These are phyloP conservation scores for Trichophyton rubrum DNA, from an alignment of 2,329 filamentous ascomycete genomes.

Conservation along the genomic window DNA sequence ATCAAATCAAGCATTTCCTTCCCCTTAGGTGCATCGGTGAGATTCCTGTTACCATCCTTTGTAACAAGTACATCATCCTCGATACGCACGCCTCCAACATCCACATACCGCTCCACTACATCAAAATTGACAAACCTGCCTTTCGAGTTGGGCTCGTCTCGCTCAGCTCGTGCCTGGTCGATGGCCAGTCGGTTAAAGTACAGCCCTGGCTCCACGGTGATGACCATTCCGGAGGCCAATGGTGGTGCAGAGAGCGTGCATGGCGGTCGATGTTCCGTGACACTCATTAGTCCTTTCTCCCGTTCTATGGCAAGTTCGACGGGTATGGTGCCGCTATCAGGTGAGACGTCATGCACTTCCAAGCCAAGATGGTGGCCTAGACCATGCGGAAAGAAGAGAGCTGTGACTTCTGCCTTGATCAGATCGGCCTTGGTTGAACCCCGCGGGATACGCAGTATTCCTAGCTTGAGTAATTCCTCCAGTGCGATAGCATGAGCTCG, in stretches of 20 bases:
- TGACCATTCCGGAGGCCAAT: constrained; percentile 43
- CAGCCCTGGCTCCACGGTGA: constrained; percentile 44
- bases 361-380: constrained; percentile 48
- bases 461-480: constrained; percentile 60
- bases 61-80: constrained; percentile 58
- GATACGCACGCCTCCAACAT: constrained; percentile 34
- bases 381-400: constrained; percentile 33
- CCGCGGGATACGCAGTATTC: constrained; percentile 51
- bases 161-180: constrained; percentile 17
- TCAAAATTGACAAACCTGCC: constrained; percentile 30
- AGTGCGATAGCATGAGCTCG: constrained; percentile 73
- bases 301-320: constrained; percentile 35
- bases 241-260: constrained; percentile 24
- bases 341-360: constrained; percentile 34
- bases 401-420: constrained; percentile 25
- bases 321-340: constrained; percentile 22
- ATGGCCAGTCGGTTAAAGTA: constrained; percentile 31
- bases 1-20: constrained; percentile 38
- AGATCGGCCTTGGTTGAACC: constrained; percentile 42
- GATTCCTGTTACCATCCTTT: constrained; percentile 54
- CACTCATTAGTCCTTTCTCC: constrained; percentile 38
- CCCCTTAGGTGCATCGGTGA: constrained; percentile 61
- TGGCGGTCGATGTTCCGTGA: constrained; percentile 15
- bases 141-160: constrained; percentile 17
- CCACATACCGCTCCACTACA: constrained; percentile 27